Evolutionary conservation across 2,329 filamentous ascomycete species (phyloP).

Genomic region (Colletotrichum truncatum): DNA sequence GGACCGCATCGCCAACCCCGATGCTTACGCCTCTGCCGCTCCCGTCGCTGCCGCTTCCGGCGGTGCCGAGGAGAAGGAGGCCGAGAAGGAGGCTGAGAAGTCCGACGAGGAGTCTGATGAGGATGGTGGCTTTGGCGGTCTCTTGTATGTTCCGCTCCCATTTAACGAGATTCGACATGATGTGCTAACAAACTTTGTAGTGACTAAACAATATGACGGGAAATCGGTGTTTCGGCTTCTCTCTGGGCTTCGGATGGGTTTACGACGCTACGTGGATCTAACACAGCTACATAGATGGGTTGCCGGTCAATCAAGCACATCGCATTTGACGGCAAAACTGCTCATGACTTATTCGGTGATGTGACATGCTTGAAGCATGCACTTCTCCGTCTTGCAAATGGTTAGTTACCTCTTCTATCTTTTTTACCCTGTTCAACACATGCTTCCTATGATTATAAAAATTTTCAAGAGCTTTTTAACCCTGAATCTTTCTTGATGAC

Average conservation of each 20-base stretch:
- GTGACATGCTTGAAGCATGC: slow-evolving; percentile 33
- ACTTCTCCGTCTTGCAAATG: slow-evolving; percentile 39
- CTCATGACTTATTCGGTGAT: slow-evolving; percentile 34
- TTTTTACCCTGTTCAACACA: slow-evolving; percentile 1
- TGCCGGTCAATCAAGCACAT: slow-evolving; percentile 50
- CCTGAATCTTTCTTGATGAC: slow-evolving; percentile 69
- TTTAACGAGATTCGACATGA: background rate
- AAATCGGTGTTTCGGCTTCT: slow-evolving; percentile 49
- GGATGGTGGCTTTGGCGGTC: slow-evolving; percentile 80
- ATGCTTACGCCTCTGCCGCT: slow-evolving; percentile 88
- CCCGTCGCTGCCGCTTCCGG: slow-evolving; percentile 70
- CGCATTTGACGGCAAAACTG: slow-evolving; percentile 37
- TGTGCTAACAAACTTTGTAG: slow-evolving; percentile 53
- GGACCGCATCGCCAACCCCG: slow-evolving; percentile 99
- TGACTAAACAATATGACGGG: slow-evolving; percentile 61
- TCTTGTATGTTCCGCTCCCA: slow-evolving; percentile 66
- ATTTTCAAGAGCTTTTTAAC: slow-evolving; percentile 74
- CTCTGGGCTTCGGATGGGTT: slow-evolving; percentile 54
- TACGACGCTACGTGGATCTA: slow-evolving; percentile 51
- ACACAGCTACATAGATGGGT: slow-evolving; percentile 57
- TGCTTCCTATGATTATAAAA: slow-evolving; percentile 65
- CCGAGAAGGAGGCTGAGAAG: slow-evolving; percentile 72
- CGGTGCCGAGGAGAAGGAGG: slow-evolving; percentile 61
- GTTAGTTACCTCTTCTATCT: slow-evolving; percentile 50
- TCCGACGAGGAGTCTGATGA: slow-evolving; percentile 75